These are phyloP conservation scores for Heracleum sosnowskyi DNA, from an alignment of 129 eudicot genomes.

Conservation along the genomic window DNA sequence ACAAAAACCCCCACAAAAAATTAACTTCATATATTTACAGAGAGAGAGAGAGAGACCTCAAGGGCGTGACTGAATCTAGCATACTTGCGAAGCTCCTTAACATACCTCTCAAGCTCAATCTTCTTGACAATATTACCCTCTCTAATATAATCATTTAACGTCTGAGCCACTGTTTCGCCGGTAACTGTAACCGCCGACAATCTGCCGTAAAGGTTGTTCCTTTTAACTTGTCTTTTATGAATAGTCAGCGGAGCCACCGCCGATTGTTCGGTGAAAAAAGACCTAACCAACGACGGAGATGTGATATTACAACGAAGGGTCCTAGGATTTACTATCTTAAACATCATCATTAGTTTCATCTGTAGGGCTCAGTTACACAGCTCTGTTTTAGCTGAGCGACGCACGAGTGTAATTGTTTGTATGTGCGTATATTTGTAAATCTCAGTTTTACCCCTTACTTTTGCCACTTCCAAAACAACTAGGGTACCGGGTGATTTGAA, in stretches of 20 bases:
- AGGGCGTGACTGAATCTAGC: neutral
- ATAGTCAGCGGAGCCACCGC: neutral
- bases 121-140: slow-evolving; percentile 44
- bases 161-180: slow-evolving; percentile 32
- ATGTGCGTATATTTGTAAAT: too few species aligned
- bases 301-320: neutral
- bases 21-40: neutral
- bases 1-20: neutral
- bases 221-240: neutral
- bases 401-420: too few species aligned
- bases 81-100: slow-evolving; percentile 28
- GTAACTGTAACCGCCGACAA: slow-evolving; percentile 46
- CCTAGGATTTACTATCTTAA: neutral
- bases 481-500: too few species aligned
- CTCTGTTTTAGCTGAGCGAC: neutral
- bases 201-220: slow-evolving; percentile 12
- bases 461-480: too few species aligned
- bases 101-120: slow-evolving; percentile 38
- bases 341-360: neutral
- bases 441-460: too few species aligned
- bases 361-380: too few species aligned
- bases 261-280: neutral
- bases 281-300: neutral
- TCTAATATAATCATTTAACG: slow-evolving; percentile 42
- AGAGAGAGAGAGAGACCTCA: neutral